These are phyloP conservation scores for Rhododendron kiyosumense DNA, from an alignment of 148 eudicot genomes.

Conservation along the genomic window DNA sequence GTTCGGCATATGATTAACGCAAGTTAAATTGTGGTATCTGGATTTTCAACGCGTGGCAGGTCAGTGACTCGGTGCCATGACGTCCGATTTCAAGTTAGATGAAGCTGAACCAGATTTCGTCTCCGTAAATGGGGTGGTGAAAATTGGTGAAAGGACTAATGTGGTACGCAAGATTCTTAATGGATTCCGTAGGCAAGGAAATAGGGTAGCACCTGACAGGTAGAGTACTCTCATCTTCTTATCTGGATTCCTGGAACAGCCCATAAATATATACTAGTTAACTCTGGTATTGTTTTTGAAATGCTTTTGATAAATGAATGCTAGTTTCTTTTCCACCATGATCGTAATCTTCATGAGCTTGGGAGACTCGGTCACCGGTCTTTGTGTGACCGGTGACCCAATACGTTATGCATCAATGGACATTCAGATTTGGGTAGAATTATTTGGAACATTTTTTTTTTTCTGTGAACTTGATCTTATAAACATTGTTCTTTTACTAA, in stretches of 20 bases:
- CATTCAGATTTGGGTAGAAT: background rate
- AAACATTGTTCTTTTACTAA: background rate
- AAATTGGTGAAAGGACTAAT: slow-evolving; percentile 26
- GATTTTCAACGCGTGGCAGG: slow-evolving; percentile 18
- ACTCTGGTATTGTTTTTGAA: background rate
- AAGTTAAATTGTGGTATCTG: background rate
- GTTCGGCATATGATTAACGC: background rate
- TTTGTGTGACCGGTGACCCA: background rate
- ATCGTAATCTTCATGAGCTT: background rate
- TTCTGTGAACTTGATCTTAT: background rate
- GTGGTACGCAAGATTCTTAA: slow-evolving; percentile 32
- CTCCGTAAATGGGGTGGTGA: slow-evolving; percentile 28
- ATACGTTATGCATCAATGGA: background rate
- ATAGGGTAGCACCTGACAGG: slow-evolving; percentile 43
- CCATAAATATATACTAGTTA: background rate
- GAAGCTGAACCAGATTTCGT: slow-evolving; percentile 33
- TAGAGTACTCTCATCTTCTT: slow-evolving; percentile 6
- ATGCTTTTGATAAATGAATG: background rate
- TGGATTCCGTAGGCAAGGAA: slow-evolving; percentile 38
- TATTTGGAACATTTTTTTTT: background rate
- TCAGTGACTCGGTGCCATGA: slow-evolving; percentile 30
- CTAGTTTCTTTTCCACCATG: background rate
- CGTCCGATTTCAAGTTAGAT: slow-evolving; percentile 49
- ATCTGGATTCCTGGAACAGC: background rate
- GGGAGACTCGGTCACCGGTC: background rate